phyloP scores from a whole-genome alignment of 1,284 basidiomycete species.

The Fereydounia khargensis region DNA sequence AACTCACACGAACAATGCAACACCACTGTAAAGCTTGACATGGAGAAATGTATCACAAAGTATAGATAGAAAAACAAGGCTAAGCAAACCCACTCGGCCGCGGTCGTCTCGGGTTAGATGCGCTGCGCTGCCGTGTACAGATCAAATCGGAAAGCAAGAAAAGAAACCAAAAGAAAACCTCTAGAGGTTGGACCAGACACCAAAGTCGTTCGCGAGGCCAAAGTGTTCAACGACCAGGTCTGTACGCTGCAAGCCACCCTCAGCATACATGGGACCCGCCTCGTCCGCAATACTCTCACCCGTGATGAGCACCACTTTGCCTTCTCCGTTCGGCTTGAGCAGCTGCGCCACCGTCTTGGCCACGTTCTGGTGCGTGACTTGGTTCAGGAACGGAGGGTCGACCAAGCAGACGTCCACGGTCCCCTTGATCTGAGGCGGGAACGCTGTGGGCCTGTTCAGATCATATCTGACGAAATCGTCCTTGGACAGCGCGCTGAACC shows the following conservation, averaged over 20 bases:
- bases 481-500: slow-evolving; percentile 46
- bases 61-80: slow-evolving; percentile 1
- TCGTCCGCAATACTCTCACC: slow-evolving; percentile 27
- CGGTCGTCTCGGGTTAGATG: too few relatives aligned
- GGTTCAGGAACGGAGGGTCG: slow-evolving; percentile 53
- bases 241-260: slow-evolving; percentile 9
- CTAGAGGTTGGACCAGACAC: slow-evolving; percentile 14
- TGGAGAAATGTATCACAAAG: background rate
- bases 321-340: slow-evolving; percentile 4
- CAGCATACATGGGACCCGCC: slow-evolving; percentile 23
- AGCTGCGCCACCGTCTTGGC: slow-evolving; percentile 11
- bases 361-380: slow-evolving; percentile 26
- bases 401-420: slow-evolving; percentile 50
- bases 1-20: too few relatives aligned
- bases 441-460: slow-evolving; percentile 42
- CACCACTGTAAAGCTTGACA: too few relatives aligned
- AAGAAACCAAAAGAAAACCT: too few relatives aligned
- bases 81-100: background rate
- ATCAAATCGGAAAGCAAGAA: too few relatives aligned
- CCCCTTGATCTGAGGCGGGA: slow-evolving; percentile 29
- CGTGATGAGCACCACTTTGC: slow-evolving; percentile 18
- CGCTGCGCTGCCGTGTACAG: too few relatives aligned
- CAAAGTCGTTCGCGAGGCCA: slow-evolving; percentile 30
- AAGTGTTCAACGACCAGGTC: slow-evolving; percentile 24
- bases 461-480: slow-evolving; percentile 53